Base-by-base conservation (phyloP, 2,329 filamentous ascomycete species). In the Sarocladiaceae sp. region DNA sequence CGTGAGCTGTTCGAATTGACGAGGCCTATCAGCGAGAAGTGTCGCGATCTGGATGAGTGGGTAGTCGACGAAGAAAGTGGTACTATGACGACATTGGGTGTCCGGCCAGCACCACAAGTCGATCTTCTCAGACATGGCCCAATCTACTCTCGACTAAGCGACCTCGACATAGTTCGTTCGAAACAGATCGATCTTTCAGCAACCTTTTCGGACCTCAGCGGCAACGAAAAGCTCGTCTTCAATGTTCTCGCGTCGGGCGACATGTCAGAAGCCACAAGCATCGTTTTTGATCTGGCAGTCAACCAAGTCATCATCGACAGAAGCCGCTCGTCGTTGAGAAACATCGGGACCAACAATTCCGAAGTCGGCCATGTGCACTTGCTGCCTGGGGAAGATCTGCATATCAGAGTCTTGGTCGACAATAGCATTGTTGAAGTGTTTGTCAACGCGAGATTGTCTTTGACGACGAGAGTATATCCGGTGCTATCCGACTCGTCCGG, bases 61-160 rank as follows among this genome's bases (percentile, higher is more conserved):
- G n/a, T 35, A 11, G 15, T 57, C 2, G 56, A 57, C 17, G 50
- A 51, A n/a, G 29, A 13, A 11, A 26, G 48, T 8, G 52, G 53
- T 8, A 50, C 39, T 2, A 57, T 55, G 55, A 54, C 28, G 5
- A 58, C 56, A 8, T 55, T 58, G 6, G 56, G 55, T 2, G 49
- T 57, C 15, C 52, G 56, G 8, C 56, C 56, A n/a, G 56, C 56
- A 47, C 51, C 6, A 7, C 46, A 49, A 18, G 26, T 49, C 3
- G 6, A 4, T n/a, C 7, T 3, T 5, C 46, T 49, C 26, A 26
- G 46, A 7, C 3, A 6, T 22, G 26, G 28, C 6, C 20, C 29
- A 8, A 29, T 11, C n/a, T 5, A 11, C 42, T 6, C 46, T 20
- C 13, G 17, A 11, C 46, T 49, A 12, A 35, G 20, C 11, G 11